Conservation (phyloP, 345 rosid species). For the Rhizophora mangle region DNA sequence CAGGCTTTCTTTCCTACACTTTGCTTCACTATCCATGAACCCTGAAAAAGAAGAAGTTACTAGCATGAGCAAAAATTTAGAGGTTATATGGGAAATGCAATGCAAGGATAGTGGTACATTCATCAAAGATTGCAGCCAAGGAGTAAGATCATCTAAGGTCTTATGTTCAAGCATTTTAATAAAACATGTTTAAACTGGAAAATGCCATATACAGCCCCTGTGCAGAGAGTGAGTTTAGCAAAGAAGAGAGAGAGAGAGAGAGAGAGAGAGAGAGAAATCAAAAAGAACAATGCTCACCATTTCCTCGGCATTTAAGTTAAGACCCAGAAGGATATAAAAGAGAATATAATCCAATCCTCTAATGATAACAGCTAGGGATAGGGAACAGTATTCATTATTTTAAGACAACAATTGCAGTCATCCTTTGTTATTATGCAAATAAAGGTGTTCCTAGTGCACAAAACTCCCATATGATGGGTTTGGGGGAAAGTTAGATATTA, state of each 20-base stretch:
- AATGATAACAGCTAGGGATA: neutral
- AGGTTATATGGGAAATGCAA: neutral
- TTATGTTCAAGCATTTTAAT: neutral
- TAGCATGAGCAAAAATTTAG: neutral
- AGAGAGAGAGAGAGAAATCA: neutral
- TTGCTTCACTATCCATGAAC: constrained; percentile 97
- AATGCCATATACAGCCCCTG: no score
- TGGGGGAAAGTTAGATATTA: no score
- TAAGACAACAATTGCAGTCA: no score
- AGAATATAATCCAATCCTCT: neutral
- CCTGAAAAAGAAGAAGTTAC: constrained; percentile 41
- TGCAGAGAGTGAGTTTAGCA: neutral
- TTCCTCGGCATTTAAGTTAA: neutral
- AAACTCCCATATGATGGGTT: no score
- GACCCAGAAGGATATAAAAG: neutral
- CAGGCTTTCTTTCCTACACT: constrained; percentile 98
- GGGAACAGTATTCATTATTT: no score
- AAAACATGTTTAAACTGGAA: no score
- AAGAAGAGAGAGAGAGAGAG: neutral
- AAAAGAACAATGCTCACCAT: neutral
- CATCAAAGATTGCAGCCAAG: neutral
- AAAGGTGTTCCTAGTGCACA: no score
- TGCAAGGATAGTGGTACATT: neutral
- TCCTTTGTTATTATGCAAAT: no score
- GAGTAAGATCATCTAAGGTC: neutral